Evolutionary conservation across 2,329 filamentous ascomycete genomes (phyloP).

Genomic region (Aspergillus sp.): DNA sequence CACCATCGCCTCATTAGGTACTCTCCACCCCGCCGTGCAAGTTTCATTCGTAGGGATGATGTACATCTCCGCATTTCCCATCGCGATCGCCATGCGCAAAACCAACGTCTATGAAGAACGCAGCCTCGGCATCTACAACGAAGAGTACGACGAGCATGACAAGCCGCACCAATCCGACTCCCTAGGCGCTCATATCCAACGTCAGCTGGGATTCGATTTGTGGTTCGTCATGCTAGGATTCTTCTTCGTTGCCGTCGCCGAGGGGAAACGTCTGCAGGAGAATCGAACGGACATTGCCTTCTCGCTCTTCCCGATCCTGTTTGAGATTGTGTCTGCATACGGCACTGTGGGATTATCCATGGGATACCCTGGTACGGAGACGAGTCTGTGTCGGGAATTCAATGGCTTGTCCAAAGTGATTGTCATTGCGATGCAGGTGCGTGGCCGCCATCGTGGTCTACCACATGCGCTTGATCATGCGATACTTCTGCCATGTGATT

Average conservation of each 20-base stretch:
- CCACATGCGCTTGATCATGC: constrained; percentile 68
- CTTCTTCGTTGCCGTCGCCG: constrained; percentile 85
- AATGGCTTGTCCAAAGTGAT: constrained; percentile 64
- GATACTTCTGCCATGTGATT: constrained; percentile 63
- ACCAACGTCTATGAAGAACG: constrained; percentile 64
- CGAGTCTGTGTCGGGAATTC: constrained; percentile 80
- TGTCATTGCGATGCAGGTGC: constrained; percentile 65
- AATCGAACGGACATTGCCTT: constrained; percentile 56
- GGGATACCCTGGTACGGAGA: constrained; percentile 71
- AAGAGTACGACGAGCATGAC: constrained; percentile 39
- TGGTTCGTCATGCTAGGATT: constrained; percentile 94
- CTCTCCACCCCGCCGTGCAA: constrained; percentile 76
- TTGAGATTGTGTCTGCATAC: constrained; percentile 84
- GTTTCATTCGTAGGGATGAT: constrained; percentile 65
- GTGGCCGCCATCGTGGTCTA: constrained; percentile 62
- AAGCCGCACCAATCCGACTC: constrained; percentile 60
- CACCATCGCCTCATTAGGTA: constrained; percentile 71
- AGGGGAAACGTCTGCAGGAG: constrained; percentile 69
- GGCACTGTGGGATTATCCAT: constrained; percentile 87
- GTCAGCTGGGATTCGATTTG: constrained; percentile 90
- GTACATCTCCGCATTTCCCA: constrained; percentile 64
- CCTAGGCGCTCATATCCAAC: constrained; percentile 84
- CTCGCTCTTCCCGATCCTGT: constrained; percentile 67
- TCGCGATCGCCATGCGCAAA: constrained; percentile 62
- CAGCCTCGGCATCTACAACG: constrained; percentile 58